phyloP scores from a whole-genome alignment of 306 rosid species.

The Phaseolus lunatus region DNA sequence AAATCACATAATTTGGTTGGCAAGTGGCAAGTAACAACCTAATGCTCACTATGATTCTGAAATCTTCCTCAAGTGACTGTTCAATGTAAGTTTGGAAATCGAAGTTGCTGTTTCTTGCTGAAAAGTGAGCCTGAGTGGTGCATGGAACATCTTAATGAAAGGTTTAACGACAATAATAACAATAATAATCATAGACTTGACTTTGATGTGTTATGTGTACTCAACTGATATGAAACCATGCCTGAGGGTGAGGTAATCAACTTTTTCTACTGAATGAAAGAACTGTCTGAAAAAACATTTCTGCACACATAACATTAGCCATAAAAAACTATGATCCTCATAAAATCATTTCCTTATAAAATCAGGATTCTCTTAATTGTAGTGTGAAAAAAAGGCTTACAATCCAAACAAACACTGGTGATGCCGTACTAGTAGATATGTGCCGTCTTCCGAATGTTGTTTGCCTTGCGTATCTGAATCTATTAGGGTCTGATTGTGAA shows the following conservation, averaged over 20 bases:
- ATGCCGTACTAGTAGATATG: constrained; percentile 4
- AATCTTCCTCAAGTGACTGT: constrained; percentile 36
- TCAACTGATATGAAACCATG: constrained; percentile 39
- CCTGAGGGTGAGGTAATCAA: constrained; percentile 38
- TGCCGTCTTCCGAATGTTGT: constrained; percentile 36
- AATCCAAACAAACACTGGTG: constrained; percentile 25
- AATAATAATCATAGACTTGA: background rate
- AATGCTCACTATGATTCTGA: constrained; percentile 30
- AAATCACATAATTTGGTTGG: background rate
- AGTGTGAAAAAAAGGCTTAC: background rate
- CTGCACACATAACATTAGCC: constrained; percentile 12
- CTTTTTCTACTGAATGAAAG: constrained; percentile 32
- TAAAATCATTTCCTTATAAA: background rate
- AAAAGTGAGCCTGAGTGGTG: constrained; percentile 28
- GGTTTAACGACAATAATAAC: background rate
- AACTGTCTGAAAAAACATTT: constrained; percentile 37
- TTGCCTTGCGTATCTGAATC: constrained; percentile 30
- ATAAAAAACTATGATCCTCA: background rate
- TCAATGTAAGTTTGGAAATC: constrained; percentile 26
- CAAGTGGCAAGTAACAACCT: constrained; percentile 26
- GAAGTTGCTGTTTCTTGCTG: constrained; percentile 28
- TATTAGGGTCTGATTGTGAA: constrained; percentile 23
- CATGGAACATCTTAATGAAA: constrained; percentile 15
- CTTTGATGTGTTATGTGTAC: background rate
- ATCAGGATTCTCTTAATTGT: too few relatives aligned